phyloP scores from a whole-genome alignment of 2,329 filamentous ascomycete genomes.

The Alternaria ventricosa region DNA sequence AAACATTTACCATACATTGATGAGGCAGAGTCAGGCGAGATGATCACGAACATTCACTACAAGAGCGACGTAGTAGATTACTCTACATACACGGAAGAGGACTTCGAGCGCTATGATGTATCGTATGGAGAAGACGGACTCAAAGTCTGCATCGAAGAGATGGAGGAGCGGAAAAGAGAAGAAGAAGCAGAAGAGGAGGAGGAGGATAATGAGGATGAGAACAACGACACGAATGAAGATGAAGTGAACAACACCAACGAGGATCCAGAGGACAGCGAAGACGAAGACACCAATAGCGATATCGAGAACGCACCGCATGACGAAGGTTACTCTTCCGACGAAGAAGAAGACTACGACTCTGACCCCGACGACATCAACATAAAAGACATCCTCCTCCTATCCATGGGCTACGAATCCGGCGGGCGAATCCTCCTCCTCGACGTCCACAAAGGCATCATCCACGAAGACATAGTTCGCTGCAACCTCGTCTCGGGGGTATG shows the following conservation, averaged over 20 bases:
- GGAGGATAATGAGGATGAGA: neutral
- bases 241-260: neutral
- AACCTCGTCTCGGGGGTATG: neutral
- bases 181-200: neutral
- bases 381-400: neutral
- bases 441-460: neutral
- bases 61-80: constrained; percentile 12
- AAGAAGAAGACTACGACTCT: neutral
- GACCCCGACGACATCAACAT: neutral
- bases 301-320: neutral
- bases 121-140: neutral
- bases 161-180: neutral
- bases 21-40: neutral
- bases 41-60: constrained; percentile 11
- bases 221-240: neutral
- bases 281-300: neutral
- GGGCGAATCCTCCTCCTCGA: neutral
- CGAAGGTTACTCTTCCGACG: neutral
- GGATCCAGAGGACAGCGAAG: neutral
- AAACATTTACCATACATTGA: constrained; percentile 16
- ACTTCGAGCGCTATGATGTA: neutral
- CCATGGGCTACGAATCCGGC: neutral
- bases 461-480: neutral
- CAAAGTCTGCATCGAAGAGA: neutral
- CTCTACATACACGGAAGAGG: neutral